Evolutionary conservation across 176 grass and related monocot species (phyloP).

Genomic region (Phoenix dactylifera): DNA sequence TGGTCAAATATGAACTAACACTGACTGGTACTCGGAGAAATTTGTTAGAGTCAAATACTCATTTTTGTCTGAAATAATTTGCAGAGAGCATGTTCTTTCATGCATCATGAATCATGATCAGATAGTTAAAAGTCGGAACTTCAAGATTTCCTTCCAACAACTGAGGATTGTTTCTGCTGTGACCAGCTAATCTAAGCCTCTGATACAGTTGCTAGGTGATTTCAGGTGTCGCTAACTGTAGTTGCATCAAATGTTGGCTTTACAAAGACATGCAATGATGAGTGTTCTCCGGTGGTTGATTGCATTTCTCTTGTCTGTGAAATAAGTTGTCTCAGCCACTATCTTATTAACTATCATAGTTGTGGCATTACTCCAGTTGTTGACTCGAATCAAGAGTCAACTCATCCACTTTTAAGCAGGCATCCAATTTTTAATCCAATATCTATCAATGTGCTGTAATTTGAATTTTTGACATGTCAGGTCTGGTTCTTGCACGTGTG

Average conservation of each 20-base stretch:
- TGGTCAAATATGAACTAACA: slow-evolving; percentile 1
- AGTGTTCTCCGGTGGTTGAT: too few relatives aligned
- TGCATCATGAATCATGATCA: background rate
- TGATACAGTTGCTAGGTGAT: background rate
- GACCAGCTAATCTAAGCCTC: background rate
- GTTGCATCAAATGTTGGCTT: background rate
- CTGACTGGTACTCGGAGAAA: background rate
- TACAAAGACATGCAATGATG: background rate
- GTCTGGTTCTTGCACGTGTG: too few relatives aligned
- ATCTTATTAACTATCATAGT: too few relatives aligned
- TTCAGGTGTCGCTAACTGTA: background rate
- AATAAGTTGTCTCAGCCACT: too few relatives aligned
- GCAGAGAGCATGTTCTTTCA: background rate
- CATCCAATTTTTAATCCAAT: too few relatives aligned
- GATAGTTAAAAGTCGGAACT: slow-evolving; percentile 4
- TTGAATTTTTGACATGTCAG: too few relatives aligned
- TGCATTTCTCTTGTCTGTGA: too few relatives aligned
- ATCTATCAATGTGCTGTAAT: too few relatives aligned
- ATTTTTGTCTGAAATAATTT: slow-evolving; percentile 9
- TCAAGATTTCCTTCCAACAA: background rate
- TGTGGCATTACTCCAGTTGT: too few relatives aligned
- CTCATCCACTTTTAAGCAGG: too few relatives aligned
- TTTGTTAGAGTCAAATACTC: background rate
- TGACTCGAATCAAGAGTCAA: too few relatives aligned
- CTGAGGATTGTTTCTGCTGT: slow-evolving; percentile 5